A percentile compares a stretch with the other conserved stretches of the same genome.
Evolutionary conservation across 2,329 filamentous ascomycete genomes (phyloP).

Genomic region (Beauveria pseudobassiana): DNA sequence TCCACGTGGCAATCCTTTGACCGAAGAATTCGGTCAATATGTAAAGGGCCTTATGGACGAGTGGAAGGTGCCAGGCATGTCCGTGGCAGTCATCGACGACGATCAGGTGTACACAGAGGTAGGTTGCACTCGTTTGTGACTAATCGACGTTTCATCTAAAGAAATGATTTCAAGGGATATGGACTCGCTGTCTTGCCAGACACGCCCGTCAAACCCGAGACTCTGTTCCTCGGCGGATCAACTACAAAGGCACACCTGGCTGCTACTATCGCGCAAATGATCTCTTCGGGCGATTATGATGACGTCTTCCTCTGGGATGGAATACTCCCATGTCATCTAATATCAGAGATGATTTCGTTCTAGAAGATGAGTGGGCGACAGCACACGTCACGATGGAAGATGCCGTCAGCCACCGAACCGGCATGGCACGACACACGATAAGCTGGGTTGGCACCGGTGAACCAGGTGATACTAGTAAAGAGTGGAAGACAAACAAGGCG

Average conservation of each 20-base stretch:
- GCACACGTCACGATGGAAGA: slow-evolving; percentile 46
- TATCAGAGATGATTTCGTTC: slow-evolving; percentile 44
- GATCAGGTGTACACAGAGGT: slow-evolving; percentile 20
- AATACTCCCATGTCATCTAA: slow-evolving; percentile 37
- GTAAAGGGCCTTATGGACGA: slow-evolving; percentile 15
- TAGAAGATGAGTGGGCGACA: slow-evolving; percentile 38
- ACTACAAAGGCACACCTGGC: neutral
- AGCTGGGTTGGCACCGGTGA: neutral
- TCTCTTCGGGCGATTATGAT: neutral
- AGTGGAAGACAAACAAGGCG: neutral
- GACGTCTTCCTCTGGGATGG: slow-evolving; percentile 28
- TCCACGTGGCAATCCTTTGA: slow-evolving; percentile 12
- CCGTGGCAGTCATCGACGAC: slow-evolving; percentile 22
- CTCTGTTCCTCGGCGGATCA: neutral
- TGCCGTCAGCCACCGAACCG: slow-evolving; percentile 43
- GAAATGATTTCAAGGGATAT: neutral
- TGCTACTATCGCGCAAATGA: neutral
- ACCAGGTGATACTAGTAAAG: neutral
- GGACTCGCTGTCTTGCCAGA: neutral
- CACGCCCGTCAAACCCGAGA: neutral
- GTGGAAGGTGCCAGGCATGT: slow-evolving; percentile 22
- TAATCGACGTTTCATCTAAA: slow-evolving; percentile 2
- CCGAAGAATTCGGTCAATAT: slow-evolving; percentile 13
- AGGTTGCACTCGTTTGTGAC: neutral
- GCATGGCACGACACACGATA: slow-evolving; percentile 16